Evolutionary conservation across 2,329 filamentous ascomycete genomes (phyloP).

Genomic region (Diaporthe caulivora): DNA sequence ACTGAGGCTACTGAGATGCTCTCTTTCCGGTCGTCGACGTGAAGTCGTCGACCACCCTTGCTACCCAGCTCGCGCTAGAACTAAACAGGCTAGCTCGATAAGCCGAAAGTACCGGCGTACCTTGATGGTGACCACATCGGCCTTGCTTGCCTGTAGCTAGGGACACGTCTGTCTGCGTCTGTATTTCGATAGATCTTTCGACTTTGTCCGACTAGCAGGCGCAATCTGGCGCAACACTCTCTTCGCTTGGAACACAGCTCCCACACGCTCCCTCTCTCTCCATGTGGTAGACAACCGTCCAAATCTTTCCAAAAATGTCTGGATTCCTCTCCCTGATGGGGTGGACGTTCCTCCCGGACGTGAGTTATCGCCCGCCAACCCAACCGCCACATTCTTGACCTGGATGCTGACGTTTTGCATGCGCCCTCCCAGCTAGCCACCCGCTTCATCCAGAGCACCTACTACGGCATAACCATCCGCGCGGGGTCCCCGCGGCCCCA

Average conservation of each 20-base stretch:
- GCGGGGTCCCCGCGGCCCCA: slow-evolving; percentile 86
- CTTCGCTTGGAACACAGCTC: background rate
- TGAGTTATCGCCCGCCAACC: slow-evolving; percentile 48
- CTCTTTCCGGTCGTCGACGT: background rate
- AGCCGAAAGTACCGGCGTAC: background rate
- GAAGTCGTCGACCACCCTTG: background rate
- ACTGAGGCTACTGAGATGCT: background rate
- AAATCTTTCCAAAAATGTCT: slow-evolving; percentile 57
- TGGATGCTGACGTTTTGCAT: slow-evolving; percentile 15
- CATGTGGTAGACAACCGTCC: slow-evolving; percentile 17
- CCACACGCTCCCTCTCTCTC: slow-evolving; percentile 5
- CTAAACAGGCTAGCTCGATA: background rate
- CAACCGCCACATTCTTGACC: slow-evolving; percentile 6
- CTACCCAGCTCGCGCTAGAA: background rate
- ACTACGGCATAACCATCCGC: slow-evolving; percentile 90
- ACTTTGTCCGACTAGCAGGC: background rate
- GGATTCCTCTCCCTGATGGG: slow-evolving; percentile 65
- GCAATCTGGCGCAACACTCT: background rate
- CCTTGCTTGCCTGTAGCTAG: background rate
- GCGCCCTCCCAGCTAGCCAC: slow-evolving; percentile 75
- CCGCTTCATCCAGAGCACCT: slow-evolving; percentile 81
- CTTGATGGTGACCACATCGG: background rate
- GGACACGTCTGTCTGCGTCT: slow-evolving; percentile 23
- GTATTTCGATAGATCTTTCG: background rate
- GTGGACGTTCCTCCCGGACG: slow-evolving; percentile 69